These are phyloP conservation scores for Mesotaenium endlicherianum DNA, from an alignment of 139 green algal genomes.

Conservation along the genomic window DNA sequence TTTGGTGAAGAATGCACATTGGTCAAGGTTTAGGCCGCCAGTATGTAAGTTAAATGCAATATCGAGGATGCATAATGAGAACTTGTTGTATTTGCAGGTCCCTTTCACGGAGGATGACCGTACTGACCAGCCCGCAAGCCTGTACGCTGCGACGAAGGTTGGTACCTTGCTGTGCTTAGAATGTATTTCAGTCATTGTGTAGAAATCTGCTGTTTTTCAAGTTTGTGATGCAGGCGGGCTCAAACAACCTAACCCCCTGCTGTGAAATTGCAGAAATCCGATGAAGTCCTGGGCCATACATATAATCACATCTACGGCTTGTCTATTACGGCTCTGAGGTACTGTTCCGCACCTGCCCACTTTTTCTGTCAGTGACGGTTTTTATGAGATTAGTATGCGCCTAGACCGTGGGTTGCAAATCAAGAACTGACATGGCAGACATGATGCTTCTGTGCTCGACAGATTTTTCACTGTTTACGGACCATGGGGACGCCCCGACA, in stretches of 20 bases:
- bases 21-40: no score
- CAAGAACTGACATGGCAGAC: no score
- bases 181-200: no score
- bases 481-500: constrained; percentile 70
- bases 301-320: constrained; percentile 78
- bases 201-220: background rate
- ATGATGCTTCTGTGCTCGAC: no score
- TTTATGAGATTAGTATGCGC: no score
- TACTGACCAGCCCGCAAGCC: constrained; percentile 61
- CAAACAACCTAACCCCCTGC: no score
- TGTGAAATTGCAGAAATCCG: constrained; percentile 51
- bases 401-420: no score
- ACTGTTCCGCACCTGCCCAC: background rate
- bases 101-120: constrained; percentile 70
- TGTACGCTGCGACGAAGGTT: constrained; percentile 74
- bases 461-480: constrained; percentile 89
- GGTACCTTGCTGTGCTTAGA: background rate
- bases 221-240: background rate
- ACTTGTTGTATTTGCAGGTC: no score
- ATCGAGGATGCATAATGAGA: no score
- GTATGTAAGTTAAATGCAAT: no score
- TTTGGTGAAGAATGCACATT: no score
- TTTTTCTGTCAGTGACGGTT: background rate
- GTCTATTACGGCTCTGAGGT: constrained; percentile 62
- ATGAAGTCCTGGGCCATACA: constrained; percentile 72